Percentiles rank a stretch among this genome's conserved stretches.
Evolutionary conservation across 768 basidiomycete genomes (phyloP).

Genomic region (Lentinus brumalis): DNA sequence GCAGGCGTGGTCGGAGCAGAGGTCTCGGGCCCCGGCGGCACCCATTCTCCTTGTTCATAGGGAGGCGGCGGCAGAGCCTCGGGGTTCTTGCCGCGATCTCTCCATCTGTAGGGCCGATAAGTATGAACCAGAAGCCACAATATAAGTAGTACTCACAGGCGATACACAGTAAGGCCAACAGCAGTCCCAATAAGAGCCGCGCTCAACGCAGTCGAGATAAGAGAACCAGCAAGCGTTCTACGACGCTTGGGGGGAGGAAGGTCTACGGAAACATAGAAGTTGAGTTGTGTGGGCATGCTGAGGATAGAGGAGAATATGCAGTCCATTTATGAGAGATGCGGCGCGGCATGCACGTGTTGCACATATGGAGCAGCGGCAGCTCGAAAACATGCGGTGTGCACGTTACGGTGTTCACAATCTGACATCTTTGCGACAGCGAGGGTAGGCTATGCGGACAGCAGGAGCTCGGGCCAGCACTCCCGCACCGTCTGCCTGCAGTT

Average conservation of each 20-base stretch:
- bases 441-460: slow-evolving; percentile 2
- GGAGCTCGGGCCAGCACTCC: neutral
- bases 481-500: neutral
- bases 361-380: neutral
- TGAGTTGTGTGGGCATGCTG: slow-evolving; percentile 27
- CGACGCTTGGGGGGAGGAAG: slow-evolving; percentile 77
- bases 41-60: slow-evolving; percentile 64
- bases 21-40: slow-evolving; percentile 34
- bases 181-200: slow-evolving; percentile 87
- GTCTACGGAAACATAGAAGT: slow-evolving; percentile 52
- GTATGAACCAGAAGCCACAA: neutral
- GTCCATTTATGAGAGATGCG: slow-evolving; percentile 40
- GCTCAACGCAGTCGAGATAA: slow-evolving; percentile 81
- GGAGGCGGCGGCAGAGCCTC: slow-evolving; percentile 55
- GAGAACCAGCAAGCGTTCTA: slow-evolving; percentile 77
- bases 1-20: slow-evolving; percentile 26
- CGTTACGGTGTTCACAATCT: slow-evolving; percentile 1
- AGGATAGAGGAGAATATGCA: slow-evolving; percentile 12
- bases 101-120: slow-evolving; percentile 54
- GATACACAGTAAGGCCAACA: slow-evolving; percentile 84
- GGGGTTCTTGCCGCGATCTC: slow-evolving; percentile 67
- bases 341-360: slow-evolving; percentile 9
- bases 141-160: slow-evolving; percentile 58
- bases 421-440: neutral
- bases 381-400: slow-evolving; percentile 2